A percentile compares a stretch with the other conserved stretches of the same genome.
phyloP scores from a whole-genome alignment of 2,329 filamentous ascomycete genomes.

The Rutstroemia sp. region DNA sequence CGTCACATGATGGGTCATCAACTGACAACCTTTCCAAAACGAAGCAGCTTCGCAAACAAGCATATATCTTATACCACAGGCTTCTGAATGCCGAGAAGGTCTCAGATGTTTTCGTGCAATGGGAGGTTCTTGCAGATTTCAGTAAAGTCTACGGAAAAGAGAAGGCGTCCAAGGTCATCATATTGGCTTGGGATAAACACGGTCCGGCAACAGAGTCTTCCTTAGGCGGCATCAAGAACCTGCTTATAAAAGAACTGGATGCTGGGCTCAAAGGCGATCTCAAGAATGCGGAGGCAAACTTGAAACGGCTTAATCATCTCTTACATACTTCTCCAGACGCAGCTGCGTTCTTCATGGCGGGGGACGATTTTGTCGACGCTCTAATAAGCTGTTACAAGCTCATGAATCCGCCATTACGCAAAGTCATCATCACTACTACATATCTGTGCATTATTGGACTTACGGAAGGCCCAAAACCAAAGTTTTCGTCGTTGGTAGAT shows the following conservation, averaged over 20 bases:
- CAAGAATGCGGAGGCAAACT: slow-evolving; percentile 43
- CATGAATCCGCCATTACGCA: slow-evolving; percentile 56
- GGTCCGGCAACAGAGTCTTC: slow-evolving; percentile 44
- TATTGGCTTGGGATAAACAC: slow-evolving; percentile 46
- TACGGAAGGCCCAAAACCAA: slow-evolving; percentile 57
- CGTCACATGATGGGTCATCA: slow-evolving; percentile 21
- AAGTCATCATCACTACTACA: slow-evolving; percentile 60
- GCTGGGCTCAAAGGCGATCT: slow-evolving; percentile 49
- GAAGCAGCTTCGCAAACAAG: slow-evolving; percentile 49
- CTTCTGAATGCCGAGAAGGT: slow-evolving; percentile 41
- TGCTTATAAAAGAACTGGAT: slow-evolving; percentile 56
- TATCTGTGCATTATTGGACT: slow-evolving; percentile 72
- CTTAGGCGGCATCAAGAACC: slow-evolving; percentile 52
- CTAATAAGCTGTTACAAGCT: slow-evolving; percentile 59
- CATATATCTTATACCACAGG: slow-evolving; percentile 57
- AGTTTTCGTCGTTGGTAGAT: slow-evolving; percentile 70
- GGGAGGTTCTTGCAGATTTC: slow-evolving; percentile 62
- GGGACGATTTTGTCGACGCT: slow-evolving; percentile 81
- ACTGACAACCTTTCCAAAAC: slow-evolving; percentile 28
- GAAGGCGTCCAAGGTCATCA: slow-evolving; percentile 42
- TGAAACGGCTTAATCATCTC: slow-evolving; percentile 56
- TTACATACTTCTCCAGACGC: slow-evolving; percentile 52
- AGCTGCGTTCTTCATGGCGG: slow-evolving; percentile 63
- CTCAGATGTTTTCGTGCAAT: slow-evolving; percentile 46
- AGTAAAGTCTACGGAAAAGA: slow-evolving; percentile 60